Evolutionary conservation across 192 early-diverging fungal species (phyloP), one percentile per base, ranked within the genome.

Genomic region (Dissophora globulifera): DNA sequence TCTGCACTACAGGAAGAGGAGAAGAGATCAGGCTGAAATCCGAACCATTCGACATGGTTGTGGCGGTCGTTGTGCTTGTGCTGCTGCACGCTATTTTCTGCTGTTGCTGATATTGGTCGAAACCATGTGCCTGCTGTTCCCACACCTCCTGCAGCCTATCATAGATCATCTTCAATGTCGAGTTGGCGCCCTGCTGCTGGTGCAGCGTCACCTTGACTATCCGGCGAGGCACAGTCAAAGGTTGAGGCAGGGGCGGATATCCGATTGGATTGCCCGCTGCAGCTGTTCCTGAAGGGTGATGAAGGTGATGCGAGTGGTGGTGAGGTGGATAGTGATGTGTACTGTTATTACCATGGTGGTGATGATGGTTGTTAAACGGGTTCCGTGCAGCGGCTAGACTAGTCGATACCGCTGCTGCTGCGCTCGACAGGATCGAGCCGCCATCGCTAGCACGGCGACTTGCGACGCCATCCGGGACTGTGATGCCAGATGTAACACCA

Each of bases 111-210:
- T n/a, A n/a, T n/a, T n/a, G n/a, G n/a, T 66, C 52, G 49, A 35
- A 56, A 4, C 17, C 8, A 19, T 46, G 46, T 1, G 38, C 20
- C 33, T 57, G 72, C 17, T 62, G 62, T 1, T 67, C 72, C 72
- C 72, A 76, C 1, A 30, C 51, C 3, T 15, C 27, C 19, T 35
- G 43, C 4, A 76, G 25, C 27, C 57, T 46, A 4, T 66, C 62
- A 41, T 62, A 62, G 23, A 76, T 67, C 17, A 61, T 49, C 27
- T 48, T 65, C 22, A 76, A 16, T 0, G 72, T 76, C 26, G 72
- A 76, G 26, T 76, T 76, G 13, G 72, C 72, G 0, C 72, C 72
- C 10, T 76, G 72, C 33, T 76, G 72, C 16, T 76, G 72, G 33
- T 76, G 57, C 26, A 76, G 17, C 12, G 72, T 76, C 58, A 67